Conservation (phyloP, 75 land plant genomes). For the Pinus albicaulis region DNA sequence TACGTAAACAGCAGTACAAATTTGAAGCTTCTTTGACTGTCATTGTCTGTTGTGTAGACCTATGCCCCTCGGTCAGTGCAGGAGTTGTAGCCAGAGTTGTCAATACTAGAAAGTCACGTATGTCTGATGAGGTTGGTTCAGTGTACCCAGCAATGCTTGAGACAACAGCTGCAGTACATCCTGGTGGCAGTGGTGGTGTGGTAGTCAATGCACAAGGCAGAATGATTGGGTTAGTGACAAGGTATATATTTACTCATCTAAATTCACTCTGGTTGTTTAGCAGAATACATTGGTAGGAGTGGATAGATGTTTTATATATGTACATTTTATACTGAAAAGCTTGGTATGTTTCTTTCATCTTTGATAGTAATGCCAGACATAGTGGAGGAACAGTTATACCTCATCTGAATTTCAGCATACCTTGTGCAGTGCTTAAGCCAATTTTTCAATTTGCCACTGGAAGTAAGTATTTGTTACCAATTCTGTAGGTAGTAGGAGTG, state of each 20-base stretch:
- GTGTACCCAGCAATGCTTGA: slow-evolving; percentile 72
- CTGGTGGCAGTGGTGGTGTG: slow-evolving; percentile 96
- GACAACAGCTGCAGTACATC: slow-evolving; percentile 97
- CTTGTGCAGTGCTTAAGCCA: slow-evolving; percentile 67
- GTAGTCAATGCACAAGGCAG: slow-evolving; percentile 81
- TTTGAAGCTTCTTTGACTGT: neutral
- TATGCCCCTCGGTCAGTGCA: slow-evolving; percentile 64
- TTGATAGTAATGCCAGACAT: slow-evolving; percentile 84
- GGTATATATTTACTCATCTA: slow-evolving; percentile 38
- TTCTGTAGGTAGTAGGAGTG: neutral
- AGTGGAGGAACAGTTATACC: slow-evolving; percentile 85
- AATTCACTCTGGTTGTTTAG: neutral
- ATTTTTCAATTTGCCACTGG: slow-evolving; percentile 61
- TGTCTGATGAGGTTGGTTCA: slow-evolving; percentile 9
- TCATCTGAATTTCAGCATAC: slow-evolving; percentile 91
- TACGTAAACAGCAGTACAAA: neutral
- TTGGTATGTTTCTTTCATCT: neutral
- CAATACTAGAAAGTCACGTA: slow-evolving; percentile 27
- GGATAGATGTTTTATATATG: no score
- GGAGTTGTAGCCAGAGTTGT: slow-evolving; percentile 87
- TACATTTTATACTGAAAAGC: neutral
- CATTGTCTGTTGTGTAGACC: slow-evolving; percentile 30
- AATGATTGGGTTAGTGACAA: slow-evolving; percentile 91
- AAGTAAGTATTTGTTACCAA: slow-evolving; percentile 20
- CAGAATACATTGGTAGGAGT: neutral